A percentile compares a stretch with the other conserved stretches of the same genome.
Evolutionary conservation across 768 basidiomycete genomes (phyloP).

Genomic region (Phlebiopsis gigantea): DNA sequence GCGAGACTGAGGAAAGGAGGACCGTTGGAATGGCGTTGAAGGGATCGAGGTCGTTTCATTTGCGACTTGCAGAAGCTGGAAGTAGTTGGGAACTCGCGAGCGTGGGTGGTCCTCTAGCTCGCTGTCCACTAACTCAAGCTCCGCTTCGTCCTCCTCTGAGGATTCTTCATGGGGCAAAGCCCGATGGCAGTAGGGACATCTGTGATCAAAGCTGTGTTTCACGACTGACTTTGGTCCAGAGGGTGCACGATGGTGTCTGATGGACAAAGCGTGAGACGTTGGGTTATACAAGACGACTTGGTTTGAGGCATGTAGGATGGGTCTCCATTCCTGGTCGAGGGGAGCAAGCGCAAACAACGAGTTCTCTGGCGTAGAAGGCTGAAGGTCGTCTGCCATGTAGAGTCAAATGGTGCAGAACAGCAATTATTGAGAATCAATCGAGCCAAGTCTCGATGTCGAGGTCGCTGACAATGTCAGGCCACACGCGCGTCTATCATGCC

Average conservation of each 20-base stretch:
- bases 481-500: no score
- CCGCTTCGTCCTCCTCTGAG: slow-evolving; percentile 19
- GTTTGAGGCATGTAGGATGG: slow-evolving; percentile 78
- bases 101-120: slow-evolving; percentile 30
- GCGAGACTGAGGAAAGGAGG: background rate
- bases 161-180: slow-evolving; percentile 39
- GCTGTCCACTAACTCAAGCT: slow-evolving; percentile 28
- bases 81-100: slow-evolving; percentile 69
- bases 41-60: slow-evolving; percentile 50
- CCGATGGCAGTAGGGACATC: slow-evolving; percentile 76
- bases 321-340: slow-evolving; percentile 52
- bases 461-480: no score
- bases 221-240: slow-evolving; percentile 16
- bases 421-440: no score
- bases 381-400: slow-evolving; percentile 1
- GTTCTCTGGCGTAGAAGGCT: background rate
- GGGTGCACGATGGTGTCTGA: slow-evolving; percentile 30
- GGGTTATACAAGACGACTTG: slow-evolving; percentile 88
- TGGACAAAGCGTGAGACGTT: slow-evolving; percentile 75
- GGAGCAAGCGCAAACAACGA: slow-evolving; percentile 19
- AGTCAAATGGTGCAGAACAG: no score
- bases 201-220: background rate
- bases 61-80: slow-evolving; percentile 67
- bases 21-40: slow-evolving; percentile 19
- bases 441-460: no score